Evolutionary conservation across 805 yeast species (phyloP), one percentile per base, ranked within the genome.

Genomic region (Starmera amethionina): DNA sequence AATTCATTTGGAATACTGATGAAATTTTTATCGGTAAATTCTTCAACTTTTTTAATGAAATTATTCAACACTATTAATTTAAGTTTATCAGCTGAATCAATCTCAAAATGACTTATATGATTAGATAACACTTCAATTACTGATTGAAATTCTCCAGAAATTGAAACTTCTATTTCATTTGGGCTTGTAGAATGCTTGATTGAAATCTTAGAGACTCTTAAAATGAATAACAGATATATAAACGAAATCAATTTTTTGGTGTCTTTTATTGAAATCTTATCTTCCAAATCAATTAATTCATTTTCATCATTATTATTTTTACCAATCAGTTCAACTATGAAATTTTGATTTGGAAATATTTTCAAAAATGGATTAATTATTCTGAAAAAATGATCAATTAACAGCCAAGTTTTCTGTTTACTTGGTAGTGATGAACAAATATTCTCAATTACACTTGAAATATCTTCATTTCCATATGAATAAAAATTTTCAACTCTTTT

Each of bases 331-430:
- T 22, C 25, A 22, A 22, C 25, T 22, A 22, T 22, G 7, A 22
- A 22, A 5, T 22, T 7, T 22, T 22, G 25, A 22, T 7, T 22
- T 22, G 25, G 7, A 7, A 22, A 22, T 5, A 22, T 22, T 22
- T 22, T 22, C 25, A 22, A 71, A 49, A 79, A 80, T 5, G 79
- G 63, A 34, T 64, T 63, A 8, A 65, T 63, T 50, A 80, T 34
- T 10, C 14, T 29, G 35, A 51, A 80, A 46, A 75, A 80, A 42
- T 73, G 62, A 43, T 78, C 75, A 30, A 81, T 56, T 41, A 78
- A 63, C 35, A 65, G 49, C 75, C 82, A 75, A n/a, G 77, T 65
- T 5, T 73, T 67, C 42, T 65, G 66, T 46, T 71, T 72, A 14
- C 64, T 67, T 1, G 87, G 87, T 35, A 80, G 49, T 32, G 64